Evolutionary conservation across 257 asterid species (phyloP), one percentile per base, ranked within the genome.

Genomic region (Salvia rosmarinus): DNA sequence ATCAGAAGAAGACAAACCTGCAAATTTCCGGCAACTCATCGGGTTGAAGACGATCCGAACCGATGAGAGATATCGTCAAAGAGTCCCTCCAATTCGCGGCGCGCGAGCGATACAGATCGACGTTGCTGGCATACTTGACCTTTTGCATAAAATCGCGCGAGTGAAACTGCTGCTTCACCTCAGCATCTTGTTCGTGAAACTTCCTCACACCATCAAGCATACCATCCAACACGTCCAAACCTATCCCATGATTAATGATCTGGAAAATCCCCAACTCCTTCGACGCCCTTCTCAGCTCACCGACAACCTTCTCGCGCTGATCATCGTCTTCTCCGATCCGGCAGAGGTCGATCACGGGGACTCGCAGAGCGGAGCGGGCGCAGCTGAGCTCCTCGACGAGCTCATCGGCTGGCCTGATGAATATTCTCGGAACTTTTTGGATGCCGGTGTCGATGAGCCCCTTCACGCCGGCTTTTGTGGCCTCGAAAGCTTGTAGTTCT

Each of bases 11-110:
- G n/a, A n/a, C 8, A 1, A 21, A 87, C 96, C 94, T 89, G 85
- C 95, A 89, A 70, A 78, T 55, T 39, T 72, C 54, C 0, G 96
- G 96, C 73, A 91, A 51, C 13, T 89, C 89, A 51, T 79, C 63
- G 0, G 90, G 88, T 21, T 79, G 75, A 54, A 80, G 17, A 9
- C 23, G 40, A 34, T 72, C 74, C 1, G 75, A 21, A n/a, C 0
- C 11, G 19, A 6, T 2, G 11, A 75, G 28, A 23, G 86, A 77
- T 25, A 91, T 60, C 1, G 88, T 74, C 80, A 89, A 68, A 4
- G 93, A 76, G 52, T 92, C 96, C 64, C 86, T 87, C 96, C 96
- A 92, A 70, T 77, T 80, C 4, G 92, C 96, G 17, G 88, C 65
- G 5, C 78, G 71, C 0, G 95, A 82, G 0, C 70, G 67, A 20